These are phyloP conservation scores for Beauveria sp. DNA, from an alignment of 2,329 filamentous ascomycete genomes.

Conservation along the genomic window DNA sequence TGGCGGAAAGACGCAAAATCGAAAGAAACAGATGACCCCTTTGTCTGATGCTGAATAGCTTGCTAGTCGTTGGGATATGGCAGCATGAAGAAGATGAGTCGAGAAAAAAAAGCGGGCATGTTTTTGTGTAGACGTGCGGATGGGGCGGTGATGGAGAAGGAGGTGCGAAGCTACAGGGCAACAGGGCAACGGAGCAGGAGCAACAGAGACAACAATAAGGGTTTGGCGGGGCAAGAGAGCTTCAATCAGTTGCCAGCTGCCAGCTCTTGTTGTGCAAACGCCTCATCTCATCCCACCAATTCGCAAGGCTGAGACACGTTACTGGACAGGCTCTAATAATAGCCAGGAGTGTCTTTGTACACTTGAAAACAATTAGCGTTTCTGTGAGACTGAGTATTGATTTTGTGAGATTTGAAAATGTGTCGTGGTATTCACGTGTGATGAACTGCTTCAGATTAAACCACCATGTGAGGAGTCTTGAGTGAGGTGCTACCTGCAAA, in stretches of 20 bases:
- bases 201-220: background rate
- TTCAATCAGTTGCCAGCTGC: background rate
- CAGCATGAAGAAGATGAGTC: background rate
- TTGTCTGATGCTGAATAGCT: background rate
- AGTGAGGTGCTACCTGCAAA: no score
- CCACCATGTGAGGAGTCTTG: no score
- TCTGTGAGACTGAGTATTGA: no score
- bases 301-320: background rate
- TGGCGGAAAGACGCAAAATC: background rate
- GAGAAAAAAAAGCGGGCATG: constrained; percentile 7
- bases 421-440: no score
- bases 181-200: background rate
- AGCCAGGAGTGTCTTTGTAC: no score
- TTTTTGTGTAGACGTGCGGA: constrained; percentile 6
- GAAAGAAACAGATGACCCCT: background rate
- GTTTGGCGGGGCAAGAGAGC: background rate
- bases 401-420: no score
- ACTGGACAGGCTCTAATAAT: background rate
- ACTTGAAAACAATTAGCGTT: no score
- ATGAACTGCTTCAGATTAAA: no score
- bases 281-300: background rate
- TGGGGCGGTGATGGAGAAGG: constrained; percentile 9
- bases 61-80: background rate
- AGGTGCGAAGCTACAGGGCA: background rate
- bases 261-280: background rate